Evolutionary conservation across 2,329 filamentous ascomycete species (phyloP), one percentile per base, ranked within the genome.

Genomic region (Pyrenophora tritici-repentis): DNA sequence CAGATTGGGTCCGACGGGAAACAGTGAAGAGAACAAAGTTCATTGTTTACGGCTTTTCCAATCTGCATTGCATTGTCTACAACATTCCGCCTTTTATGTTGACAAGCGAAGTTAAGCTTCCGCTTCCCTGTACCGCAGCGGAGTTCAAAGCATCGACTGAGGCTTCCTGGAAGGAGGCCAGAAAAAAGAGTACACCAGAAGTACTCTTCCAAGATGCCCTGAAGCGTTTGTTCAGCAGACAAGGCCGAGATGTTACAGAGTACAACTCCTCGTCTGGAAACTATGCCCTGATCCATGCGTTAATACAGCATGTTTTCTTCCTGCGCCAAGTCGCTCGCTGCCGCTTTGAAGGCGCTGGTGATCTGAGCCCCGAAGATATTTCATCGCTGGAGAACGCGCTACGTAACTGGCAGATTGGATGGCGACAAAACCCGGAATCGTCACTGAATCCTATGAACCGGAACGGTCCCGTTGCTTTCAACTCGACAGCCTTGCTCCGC

Each of bases 291-390:
- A 86, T 90, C 3, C 86, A 90, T 62, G 86, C 86, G 3, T 69
- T 91, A 18, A 81, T 90, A 9, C 87, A 90, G 61, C 86, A 89
- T 55, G 86, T 90, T 13, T 90, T 86, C 66, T 77, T 89, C 32
- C 70, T 88, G 17, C 87, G 87, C 60, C 83, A 87, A 51, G 61
- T 72, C 24, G 58, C 65, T 7, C 59, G 68, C 50, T 73, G 69
- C 48, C 65, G 67, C 3, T 69, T 67, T 42, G 60, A 74, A 56
- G 58, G 67, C 16, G 47, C 65, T 3, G 63, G 65, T 24, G 68
- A 72, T 20, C 54, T 74, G 7, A 66, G 66, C 34, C 42, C 59
- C 6, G 71, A 74, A 39, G 78, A 82, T 58, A 68, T 77, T 31
- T 57, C 71, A 46, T 65, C 66, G n/a, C 58, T 75, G 6, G 73